Evolutionary conservation across 1,284 basidiomycete genomes (phyloP).

Genomic region (Prillingera fragicola): DNA sequence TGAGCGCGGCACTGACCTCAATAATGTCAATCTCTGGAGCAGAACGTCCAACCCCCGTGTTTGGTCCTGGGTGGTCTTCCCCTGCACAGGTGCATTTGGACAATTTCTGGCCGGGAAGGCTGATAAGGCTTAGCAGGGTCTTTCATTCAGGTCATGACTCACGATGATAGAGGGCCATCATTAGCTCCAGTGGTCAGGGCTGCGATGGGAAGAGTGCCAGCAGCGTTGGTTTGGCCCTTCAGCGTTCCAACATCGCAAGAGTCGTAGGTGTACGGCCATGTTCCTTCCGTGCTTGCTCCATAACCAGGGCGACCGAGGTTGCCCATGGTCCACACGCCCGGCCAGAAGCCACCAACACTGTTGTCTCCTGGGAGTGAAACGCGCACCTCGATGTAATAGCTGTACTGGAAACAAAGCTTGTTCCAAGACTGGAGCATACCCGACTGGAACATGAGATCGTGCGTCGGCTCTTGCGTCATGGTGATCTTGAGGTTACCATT

Average conservation of each 20-base stretch:
- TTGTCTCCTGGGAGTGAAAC: conserved; percentile 72
- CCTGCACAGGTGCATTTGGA: conserved; percentile 56
- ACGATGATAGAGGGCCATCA: conserved; percentile 14
- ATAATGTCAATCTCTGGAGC: conserved; percentile 56
- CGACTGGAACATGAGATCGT: conserved; percentile 66
- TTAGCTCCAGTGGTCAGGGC: conserved; percentile 22
- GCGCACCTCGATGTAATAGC: conserved; percentile 50
- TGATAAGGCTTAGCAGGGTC: conserved; percentile 8
- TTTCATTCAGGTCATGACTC: not conserved
- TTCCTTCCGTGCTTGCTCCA: conserved; percentile 64
- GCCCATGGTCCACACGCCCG: conserved; percentile 84
- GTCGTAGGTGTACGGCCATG: conserved; percentile 58
- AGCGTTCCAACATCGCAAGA: conserved; percentile 78
- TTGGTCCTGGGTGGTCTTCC: conserved; percentile 50
- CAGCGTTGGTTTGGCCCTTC: conserved; percentile 50
- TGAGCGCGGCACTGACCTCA: conserved; percentile 48
- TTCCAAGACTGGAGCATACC: conserved; percentile 54
- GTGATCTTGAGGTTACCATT: conserved; percentile 76
- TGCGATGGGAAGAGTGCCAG: conserved; percentile 39
- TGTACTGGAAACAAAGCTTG: conserved; percentile 79
- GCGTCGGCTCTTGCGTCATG: conserved; percentile 59
- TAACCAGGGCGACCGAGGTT: conserved; percentile 81
- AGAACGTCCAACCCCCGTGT: conserved; percentile 44
- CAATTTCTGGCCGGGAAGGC: conserved; percentile 54
- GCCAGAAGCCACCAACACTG: conserved; percentile 58